A percentile compares a stretch with the other conserved stretches of the same genome.
Conservation (phyloP, 2,329 filamentous ascomycete genomes). For the Eutypella sp. region DNA sequence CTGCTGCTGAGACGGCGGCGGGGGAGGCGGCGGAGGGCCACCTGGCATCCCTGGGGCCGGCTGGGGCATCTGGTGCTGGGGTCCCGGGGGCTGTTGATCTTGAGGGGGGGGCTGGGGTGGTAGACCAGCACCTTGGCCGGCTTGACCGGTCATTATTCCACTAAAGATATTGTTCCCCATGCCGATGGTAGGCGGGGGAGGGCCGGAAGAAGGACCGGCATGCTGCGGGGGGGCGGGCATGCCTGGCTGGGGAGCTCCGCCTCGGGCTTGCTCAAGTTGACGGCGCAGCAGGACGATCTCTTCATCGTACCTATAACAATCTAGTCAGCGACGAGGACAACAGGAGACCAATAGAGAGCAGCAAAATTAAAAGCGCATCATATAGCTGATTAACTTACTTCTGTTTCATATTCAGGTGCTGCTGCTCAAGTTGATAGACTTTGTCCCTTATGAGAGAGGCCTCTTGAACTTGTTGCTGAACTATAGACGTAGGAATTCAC, state of each 20-base stretch:
- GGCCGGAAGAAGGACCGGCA: conserved; percentile 60
- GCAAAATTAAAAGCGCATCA: too few relatives aligned
- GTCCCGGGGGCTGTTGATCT: conserved; percentile 49
- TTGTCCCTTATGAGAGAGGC: conserved; percentile 93
- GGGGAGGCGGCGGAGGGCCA: conserved; percentile 45
- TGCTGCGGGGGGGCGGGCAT: conserved; percentile 70
- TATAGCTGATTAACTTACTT: conserved; percentile 70
- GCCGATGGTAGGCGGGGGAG: conserved; percentile 83
- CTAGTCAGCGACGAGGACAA: conserved; percentile 4
- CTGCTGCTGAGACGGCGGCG: conserved; percentile 56
- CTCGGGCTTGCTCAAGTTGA: conserved; percentile 75
- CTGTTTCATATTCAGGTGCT: conserved; percentile 80
- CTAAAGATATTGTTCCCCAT: conserved; percentile 91
- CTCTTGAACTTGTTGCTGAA: conserved; percentile 86
- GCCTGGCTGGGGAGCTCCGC: conserved; percentile 50
- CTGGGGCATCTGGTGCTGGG: conserved; percentile 65
- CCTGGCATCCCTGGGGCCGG: conserved; percentile 64
- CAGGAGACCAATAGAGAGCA: too few relatives aligned
- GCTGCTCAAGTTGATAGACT: conserved; percentile 87
- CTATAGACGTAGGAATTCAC: conserved; percentile 49
- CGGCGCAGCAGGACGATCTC: conserved; percentile 81
- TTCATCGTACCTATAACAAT: conserved; percentile 73
- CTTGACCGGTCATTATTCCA: conserved; percentile 88
- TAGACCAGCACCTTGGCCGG: conserved; percentile 76
- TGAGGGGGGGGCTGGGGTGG: conserved; percentile 64